Evolutionary conservation across 2,329 filamentous ascomycete genomes (phyloP).

Genomic region (Aspergillus ruber): DNA sequence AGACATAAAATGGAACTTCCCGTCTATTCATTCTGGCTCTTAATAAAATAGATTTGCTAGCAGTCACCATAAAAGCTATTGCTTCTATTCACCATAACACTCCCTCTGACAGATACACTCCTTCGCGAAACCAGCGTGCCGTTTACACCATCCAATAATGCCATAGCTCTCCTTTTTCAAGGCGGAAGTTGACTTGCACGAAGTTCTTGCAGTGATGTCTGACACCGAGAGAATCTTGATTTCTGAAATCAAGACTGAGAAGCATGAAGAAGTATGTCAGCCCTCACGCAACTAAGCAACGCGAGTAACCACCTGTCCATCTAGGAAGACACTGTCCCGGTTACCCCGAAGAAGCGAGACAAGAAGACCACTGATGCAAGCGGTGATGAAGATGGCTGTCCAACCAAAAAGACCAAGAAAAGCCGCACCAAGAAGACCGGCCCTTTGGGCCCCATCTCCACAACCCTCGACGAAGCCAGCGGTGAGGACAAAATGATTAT

Average conservation of each 20-base stretch:
- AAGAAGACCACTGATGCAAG: constrained; percentile 9
- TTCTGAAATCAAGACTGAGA: background rate
- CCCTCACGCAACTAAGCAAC: background rate
- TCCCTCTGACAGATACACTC: no score
- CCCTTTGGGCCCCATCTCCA: constrained; percentile 14
- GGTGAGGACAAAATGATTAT: background rate
- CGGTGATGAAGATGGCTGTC: background rate
- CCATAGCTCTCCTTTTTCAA: no score
- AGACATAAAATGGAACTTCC: no score
- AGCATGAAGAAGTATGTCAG: background rate
- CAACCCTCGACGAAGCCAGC: constrained; percentile 8
- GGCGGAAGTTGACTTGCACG: no score
- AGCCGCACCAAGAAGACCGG: constrained; percentile 5
- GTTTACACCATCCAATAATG: no score
- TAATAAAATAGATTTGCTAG: no score
- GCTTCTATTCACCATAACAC: no score
- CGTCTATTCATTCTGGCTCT: no score
- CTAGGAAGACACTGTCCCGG: background rate
- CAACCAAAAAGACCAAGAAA: constrained; percentile 11
- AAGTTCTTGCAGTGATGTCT: no score
- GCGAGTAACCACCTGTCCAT: background rate
- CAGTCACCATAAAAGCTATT: no score
- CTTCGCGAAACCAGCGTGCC: no score
- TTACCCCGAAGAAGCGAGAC: constrained; percentile 17
- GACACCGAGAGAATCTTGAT: no score